Evolutionary conservation across 164 flowering plant species (phyloP).

Genomic region (Stephania yunnanensis): DNA sequence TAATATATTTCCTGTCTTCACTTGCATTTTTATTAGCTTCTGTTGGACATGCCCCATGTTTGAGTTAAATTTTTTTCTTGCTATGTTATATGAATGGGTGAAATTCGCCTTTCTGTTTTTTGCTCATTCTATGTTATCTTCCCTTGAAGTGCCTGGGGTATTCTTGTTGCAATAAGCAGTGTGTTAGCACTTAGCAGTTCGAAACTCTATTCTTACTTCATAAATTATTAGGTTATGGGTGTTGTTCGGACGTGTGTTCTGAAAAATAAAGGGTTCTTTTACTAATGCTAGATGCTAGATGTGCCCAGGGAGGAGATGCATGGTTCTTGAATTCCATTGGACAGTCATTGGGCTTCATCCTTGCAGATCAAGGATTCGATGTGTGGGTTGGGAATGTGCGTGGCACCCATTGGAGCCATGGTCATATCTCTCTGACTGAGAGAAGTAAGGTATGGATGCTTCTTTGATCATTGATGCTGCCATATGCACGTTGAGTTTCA

Average conservation of each 20-base stretch:
- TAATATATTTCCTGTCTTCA: not conserved
- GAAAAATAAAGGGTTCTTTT: slow-evolving; percentile 1
- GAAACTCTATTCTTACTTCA: not conserved
- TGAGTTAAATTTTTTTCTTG: not conserved
- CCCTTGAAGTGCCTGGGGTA: not conserved
- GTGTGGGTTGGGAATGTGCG: slow-evolving; percentile 98
- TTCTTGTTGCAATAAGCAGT: not conserved
- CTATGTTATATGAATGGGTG: not conserved
- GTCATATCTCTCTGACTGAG: slow-evolving; percentile 65
- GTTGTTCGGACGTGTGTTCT: not conserved
- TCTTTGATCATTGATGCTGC: not conserved
- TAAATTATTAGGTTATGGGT: not conserved
- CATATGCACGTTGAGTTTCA: not conserved
- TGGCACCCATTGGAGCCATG: slow-evolving; percentile 90
- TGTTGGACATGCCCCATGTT: not conserved
- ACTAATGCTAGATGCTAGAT: not conserved
- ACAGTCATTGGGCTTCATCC: slow-evolving; percentile 85
- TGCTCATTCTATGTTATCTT: not conserved
- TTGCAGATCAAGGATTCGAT: slow-evolving; percentile 87
- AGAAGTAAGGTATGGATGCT: slow-evolving; percentile 53
- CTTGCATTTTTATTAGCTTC: not conserved
- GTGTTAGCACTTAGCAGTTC: not conserved
- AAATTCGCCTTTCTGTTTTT: not conserved
- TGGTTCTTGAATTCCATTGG: slow-evolving; percentile 79
- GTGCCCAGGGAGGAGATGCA: slow-evolving; percentile 80